These are phyloP conservation scores for Corylus heterophylla DNA, from an alignment of 306 rosid genomes.

Conservation along the genomic window DNA sequence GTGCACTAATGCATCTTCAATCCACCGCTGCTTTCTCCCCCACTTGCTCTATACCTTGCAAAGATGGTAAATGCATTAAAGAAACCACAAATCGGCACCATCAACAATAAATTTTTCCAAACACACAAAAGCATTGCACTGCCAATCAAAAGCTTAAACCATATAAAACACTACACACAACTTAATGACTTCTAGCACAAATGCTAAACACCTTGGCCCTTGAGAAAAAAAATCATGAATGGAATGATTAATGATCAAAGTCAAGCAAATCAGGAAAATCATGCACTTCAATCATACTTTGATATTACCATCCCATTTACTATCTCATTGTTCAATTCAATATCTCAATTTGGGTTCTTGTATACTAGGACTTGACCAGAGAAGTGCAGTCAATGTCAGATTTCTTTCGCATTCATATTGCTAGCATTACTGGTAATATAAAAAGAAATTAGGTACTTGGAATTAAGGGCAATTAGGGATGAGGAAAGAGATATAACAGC, in stretches of 20 bases:
- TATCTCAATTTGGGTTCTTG: background rate
- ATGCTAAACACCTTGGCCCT: background rate
- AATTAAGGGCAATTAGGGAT: background rate
- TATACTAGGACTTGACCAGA: background rate
- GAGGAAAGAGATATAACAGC: background rate
- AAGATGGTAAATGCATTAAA: slow-evolving; percentile 31
- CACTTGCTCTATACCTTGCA: slow-evolving; percentile 76
- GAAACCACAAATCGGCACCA: slow-evolving; percentile 3
- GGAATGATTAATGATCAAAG: background rate
- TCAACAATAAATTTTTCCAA: slow-evolving; percentile 5
- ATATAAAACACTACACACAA: background rate
- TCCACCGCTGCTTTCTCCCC: slow-evolving; percentile 35
- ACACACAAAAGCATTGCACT: background rate
- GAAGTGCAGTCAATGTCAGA: background rate
- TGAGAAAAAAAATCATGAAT: background rate
- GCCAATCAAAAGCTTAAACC: slow-evolving; percentile 13
- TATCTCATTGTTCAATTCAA: background rate
- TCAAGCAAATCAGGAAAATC: background rate
- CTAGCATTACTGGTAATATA: background rate
- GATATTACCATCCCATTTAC: background rate
- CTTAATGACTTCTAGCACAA: background rate
- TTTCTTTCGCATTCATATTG: background rate
- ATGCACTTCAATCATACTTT: background rate
- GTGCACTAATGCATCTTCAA: slow-evolving; percentile 52
- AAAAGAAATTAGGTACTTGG: background rate